Base-by-base conservation (phyloP, 495 filamentous ascomycete species). In the Thermochaetoides thermophila region DNA sequence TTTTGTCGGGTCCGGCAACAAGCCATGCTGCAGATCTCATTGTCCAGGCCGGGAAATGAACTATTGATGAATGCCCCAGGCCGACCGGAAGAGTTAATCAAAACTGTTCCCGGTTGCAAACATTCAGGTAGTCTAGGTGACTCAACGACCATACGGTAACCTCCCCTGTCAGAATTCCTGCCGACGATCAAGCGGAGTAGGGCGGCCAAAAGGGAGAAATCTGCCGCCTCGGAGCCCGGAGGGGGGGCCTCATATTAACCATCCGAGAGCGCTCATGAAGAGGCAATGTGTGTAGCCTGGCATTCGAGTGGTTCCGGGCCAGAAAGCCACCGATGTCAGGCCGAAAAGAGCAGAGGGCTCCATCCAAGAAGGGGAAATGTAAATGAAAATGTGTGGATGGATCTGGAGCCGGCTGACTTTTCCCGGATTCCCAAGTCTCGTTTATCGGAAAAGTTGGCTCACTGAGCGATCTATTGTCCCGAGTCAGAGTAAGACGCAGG, bases 401-500 rank as follows among this genome's bases (percentile, higher is more conserved):
- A 40, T 38, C 33, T 40, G 42, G 44, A 34, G 37, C 27, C 23
- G 7, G 25, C 13, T 29, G 29, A 47, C 48, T 36, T 51, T 54
- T 45, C 50, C 50, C 47, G 48, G 43, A 45, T 54, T 51, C 39
- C 42, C 17, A 14, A 27, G 8, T 44, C 39, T 53, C 47, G 44
- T 48, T 42, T 50, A 53, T 53, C 44, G 44, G 32, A 10, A 13
- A 26, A 33, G 26, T 39, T 17, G 28, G 29, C 22, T 32, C 23
- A 9, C 14, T 26, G n/a, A n/a, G 22, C 38, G 43, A 46, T 49
- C 40, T 44, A 37, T 30, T 41, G 35, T 36, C 35, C 39, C 33
- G n/a, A n/a, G n/a, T n/a, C n/a, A n/a, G n/a, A n/a, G n/a, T n/a
- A n/a, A n/a, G n/a, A n/a, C n/a, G n/a, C n/a, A n/a, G n/a, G n/a